Evolutionary conservation across 805 yeast genomes (phyloP), one percentile per base, ranked within the genome.

Genomic region (Saturnispora silvae): DNA sequence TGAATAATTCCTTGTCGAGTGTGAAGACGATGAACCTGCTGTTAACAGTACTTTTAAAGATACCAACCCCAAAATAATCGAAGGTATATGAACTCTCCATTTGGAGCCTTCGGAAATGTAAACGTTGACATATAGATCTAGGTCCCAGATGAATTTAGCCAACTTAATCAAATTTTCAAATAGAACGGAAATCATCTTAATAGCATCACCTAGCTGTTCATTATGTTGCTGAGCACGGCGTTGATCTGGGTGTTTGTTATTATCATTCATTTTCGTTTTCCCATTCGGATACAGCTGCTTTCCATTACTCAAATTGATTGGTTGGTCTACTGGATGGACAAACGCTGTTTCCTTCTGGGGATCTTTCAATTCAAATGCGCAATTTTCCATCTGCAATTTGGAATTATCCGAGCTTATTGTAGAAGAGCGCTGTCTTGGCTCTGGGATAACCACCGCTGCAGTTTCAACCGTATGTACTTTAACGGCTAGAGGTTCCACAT

Each of bases 291-390:
- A 45, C n/a, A 46, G 22, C 20, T 35, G 32, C 17, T 37, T 40
- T 10, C 50, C 50, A 32, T 45, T 43, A 31, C 40, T 37, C 14
- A 46, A 28, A 3, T 33, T 29, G 5, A 56, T 31, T 3, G 61
- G 60, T 40, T 51, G 53, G 37, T 56, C 61, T 7, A 56, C 28
- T 3, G 61, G 61, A 45, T 56, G 61, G 8, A 52, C 35, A 36
- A 50, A 52, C 28, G 43, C 38, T 25, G 7, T 16, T 20, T 22
- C 19, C 5, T 38, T 35, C 40, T 43, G 36, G 27, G 20, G 18
- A n/a, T 11, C 31, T 17, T 28, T 28, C 40, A 20, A 10, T 40
- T 56, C 60, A 37, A 54, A 56, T n/a, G 60, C 60, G 16, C 50
- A 46, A 30, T 49, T 52, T 23, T 46, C 46, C 47, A 44, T 39